phyloP scores from a whole-genome alignment of 306 rosid genomes.

The Senna siamea region DNA sequence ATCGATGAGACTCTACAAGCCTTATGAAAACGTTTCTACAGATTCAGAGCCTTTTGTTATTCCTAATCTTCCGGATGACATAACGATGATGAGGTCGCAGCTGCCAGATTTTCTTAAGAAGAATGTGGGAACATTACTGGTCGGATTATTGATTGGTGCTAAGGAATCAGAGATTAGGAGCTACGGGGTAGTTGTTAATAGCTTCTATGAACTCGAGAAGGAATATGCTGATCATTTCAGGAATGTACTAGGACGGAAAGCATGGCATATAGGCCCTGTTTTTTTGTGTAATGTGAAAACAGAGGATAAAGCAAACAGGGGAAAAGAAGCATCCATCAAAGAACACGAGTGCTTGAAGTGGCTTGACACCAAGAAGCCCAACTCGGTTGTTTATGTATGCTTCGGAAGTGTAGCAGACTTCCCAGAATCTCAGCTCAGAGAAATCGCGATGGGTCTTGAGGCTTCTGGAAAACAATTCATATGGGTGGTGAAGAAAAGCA shows the following conservation, averaged over 20 bases:
- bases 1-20: conserved; percentile 34
- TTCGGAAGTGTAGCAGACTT: conserved; percentile 50
- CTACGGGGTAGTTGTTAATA: conserved; percentile 53
- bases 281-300: conserved; percentile 21
- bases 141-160: too few relatives aligned
- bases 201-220: conserved; percentile 44
- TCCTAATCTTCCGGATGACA: conserved; percentile 43
- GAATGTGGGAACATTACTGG: too few relatives aligned
- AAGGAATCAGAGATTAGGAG: conserved; percentile 37
- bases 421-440: conserved; percentile 50
- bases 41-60: conserved; percentile 50
- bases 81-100: conserved; percentile 37
- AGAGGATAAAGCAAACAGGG: conserved; percentile 20
- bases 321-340: conserved; percentile 11
- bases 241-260: conserved; percentile 43
- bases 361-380: conserved; percentile 41
- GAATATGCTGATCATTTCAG: conserved; percentile 44
- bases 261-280: conserved; percentile 72
- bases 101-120: background rate
- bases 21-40: conserved; percentile 34
- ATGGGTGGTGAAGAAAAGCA: conserved; percentile 48
- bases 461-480: conserved; percentile 52
- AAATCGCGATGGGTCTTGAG: conserved; percentile 63
- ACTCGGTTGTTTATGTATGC: conserved; percentile 58
- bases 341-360: conserved; percentile 41